Percentiles rank a stretch among this genome's conserved stretches.
phyloP scores from a whole-genome alignment of 208 protist species.

The Phytomonas francai region DNA sequence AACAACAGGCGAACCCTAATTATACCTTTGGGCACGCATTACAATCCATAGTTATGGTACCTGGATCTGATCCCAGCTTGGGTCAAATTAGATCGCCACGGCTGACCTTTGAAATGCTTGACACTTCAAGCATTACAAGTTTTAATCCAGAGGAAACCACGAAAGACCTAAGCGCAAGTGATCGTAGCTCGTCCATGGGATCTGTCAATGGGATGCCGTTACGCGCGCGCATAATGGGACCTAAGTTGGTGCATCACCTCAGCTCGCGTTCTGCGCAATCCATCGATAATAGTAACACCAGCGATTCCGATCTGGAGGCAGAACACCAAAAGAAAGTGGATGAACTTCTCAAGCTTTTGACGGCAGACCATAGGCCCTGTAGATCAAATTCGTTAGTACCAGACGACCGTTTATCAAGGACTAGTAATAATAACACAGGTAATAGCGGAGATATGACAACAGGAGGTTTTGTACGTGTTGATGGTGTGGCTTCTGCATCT shows the following conservation, averaged over 20 bases:
- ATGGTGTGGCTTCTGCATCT: neutral
- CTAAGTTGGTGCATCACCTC: neutral
- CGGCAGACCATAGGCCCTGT: conserved; percentile 2
- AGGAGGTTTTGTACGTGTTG: neutral
- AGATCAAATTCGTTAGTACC: neutral
- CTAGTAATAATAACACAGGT: neutral
- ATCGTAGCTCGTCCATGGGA: neutral
- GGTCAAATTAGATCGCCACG: neutral
- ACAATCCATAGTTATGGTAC: conserved; percentile 1
- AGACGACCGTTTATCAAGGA: conserved; percentile 2
- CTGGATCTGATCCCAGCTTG: neutral
- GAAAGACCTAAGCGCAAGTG: neutral
- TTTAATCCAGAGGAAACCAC: conserved; percentile 1
- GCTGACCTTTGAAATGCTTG: neutral
- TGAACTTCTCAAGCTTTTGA: conserved; percentile 9
- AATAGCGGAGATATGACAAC: neutral
- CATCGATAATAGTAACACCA: neutral
- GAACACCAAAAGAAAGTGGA: conserved; percentile 14
- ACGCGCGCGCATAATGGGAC: neutral
- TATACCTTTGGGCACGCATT: neutral
- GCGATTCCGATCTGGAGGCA: neutral
- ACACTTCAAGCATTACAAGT: neutral
- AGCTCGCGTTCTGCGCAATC: conserved; percentile 1
- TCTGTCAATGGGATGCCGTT: neutral
- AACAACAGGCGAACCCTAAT: neutral